These are phyloP conservation scores for Erodium texanum DNA, from an alignment of 441 rosid genomes.

Conservation along the genomic window DNA sequence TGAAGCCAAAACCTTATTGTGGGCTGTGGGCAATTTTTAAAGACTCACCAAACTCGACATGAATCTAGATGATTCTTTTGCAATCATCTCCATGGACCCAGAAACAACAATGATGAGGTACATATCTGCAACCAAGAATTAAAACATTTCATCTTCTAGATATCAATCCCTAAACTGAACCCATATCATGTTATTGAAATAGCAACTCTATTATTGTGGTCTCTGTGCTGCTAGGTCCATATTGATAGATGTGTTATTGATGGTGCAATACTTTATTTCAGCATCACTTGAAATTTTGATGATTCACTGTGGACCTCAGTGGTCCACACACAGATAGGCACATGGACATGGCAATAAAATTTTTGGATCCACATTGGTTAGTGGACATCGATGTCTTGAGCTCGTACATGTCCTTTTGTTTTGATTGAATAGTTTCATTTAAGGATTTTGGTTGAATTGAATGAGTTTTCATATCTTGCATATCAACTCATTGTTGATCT, in stretches of 20 bases:
- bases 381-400: neutral
- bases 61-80: neutral
- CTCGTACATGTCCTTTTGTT: neutral
- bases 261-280: neutral
- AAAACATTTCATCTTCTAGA: neutral
- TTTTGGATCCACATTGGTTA: neutral
- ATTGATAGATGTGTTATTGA: neutral
- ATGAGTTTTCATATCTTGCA: too few species aligned
- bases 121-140: neutral
- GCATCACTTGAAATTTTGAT: neutral
- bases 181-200: neutral
- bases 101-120: neutral
- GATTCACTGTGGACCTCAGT: neutral
- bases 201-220: neutral
- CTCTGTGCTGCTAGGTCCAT: neutral
- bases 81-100: neutral
- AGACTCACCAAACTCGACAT: neutral
- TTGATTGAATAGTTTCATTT: neutral
- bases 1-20: too few species aligned
- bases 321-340: neutral
- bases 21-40: neutral
- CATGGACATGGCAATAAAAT: neutral
- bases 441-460: too few species aligned
- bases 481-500: too few species aligned
- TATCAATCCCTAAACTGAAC: neutral